Conservation (phyloP, 441 rosid genomes). For the Sinapis alba region DNA sequence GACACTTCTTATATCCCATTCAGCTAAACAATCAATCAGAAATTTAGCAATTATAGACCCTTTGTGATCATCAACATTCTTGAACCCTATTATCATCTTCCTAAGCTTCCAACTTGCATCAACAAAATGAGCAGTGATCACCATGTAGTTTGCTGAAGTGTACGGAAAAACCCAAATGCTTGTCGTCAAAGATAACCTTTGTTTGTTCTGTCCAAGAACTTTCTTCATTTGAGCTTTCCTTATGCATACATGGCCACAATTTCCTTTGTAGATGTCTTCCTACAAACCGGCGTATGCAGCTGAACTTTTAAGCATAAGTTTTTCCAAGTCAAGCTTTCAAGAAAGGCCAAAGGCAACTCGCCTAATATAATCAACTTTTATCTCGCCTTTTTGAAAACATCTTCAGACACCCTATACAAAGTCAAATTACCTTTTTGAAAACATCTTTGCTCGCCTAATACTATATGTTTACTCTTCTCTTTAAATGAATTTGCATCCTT, state of each 20-base stretch:
- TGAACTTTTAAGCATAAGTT: neutral
- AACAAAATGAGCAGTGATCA: neutral
- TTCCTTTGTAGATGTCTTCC: neutral
- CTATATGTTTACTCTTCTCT: neutral
- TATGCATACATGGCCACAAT: neutral
- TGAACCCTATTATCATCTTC: too few relatives aligned
- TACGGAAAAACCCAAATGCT: neutral
- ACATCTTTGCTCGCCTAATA: too few relatives aligned
- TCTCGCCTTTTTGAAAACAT: too few relatives aligned
- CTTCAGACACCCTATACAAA: too few relatives aligned
- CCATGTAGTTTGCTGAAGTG: neutral
- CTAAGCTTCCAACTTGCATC: too few relatives aligned
- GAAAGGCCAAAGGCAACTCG: neutral
- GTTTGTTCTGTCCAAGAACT: neutral
- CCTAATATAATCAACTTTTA: too few relatives aligned
- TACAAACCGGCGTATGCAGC: neutral
- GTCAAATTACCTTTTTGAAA: too few relatives aligned
- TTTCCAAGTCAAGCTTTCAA: neutral
- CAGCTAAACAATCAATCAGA: too few relatives aligned
- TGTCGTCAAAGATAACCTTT: neutral
- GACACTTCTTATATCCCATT: too few relatives aligned
- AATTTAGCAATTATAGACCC: too few relatives aligned
- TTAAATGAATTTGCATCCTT: neutral
- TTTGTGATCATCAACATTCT: too few relatives aligned
- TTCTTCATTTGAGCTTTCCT: neutral